Percentiles rank a stretch among this genome's conserved stretches.
Evolutionary conservation across 2,329 filamentous ascomycete species (phyloP).

Genomic region (Lachnellula arida): DNA sequence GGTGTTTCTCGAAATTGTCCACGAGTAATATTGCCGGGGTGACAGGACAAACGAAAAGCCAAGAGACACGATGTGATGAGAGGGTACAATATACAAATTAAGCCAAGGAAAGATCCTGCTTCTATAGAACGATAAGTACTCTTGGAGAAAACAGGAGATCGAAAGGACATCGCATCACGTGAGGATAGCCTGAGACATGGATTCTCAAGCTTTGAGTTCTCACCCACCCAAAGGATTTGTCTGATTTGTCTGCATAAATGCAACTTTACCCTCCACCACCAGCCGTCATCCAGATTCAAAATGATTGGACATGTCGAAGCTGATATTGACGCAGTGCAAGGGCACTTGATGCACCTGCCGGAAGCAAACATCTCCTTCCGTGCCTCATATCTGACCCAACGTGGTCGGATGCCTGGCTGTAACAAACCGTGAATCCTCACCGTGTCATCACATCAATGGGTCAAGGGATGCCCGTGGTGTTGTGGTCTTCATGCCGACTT

Average conservation of each 20-base stretch:
- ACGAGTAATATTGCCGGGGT: conserved; percentile 7
- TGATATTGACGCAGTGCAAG: conserved; percentile 1
- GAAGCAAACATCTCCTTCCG: neutral
- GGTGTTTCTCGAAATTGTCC: conserved; percentile 1
- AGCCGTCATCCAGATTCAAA: neutral
- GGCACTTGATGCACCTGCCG: neutral
- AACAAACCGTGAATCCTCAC: neutral
- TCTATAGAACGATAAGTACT: too few relatives aligned
- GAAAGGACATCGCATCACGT: too few relatives aligned
- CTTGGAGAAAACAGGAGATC: too few relatives aligned
- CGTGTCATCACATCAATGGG: neutral
- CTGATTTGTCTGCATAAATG: neutral
- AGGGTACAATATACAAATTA: too few relatives aligned
- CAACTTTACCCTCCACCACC: neutral
- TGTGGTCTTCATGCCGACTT: neutral
- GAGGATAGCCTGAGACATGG: too few relatives aligned
- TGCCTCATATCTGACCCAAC: neutral
- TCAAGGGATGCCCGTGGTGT: neutral
- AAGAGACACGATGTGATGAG: neutral
- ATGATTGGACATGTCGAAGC: neutral
- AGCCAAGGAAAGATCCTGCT: too few relatives aligned
- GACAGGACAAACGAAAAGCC: neutral
- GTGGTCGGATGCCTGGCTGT: neutral
- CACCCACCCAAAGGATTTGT: too few relatives aligned
- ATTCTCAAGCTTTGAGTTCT: too few relatives aligned